Evolutionary conservation across 805 yeast species (phyloP).

Genomic region (Wickerhamiella musiphila): DNA sequence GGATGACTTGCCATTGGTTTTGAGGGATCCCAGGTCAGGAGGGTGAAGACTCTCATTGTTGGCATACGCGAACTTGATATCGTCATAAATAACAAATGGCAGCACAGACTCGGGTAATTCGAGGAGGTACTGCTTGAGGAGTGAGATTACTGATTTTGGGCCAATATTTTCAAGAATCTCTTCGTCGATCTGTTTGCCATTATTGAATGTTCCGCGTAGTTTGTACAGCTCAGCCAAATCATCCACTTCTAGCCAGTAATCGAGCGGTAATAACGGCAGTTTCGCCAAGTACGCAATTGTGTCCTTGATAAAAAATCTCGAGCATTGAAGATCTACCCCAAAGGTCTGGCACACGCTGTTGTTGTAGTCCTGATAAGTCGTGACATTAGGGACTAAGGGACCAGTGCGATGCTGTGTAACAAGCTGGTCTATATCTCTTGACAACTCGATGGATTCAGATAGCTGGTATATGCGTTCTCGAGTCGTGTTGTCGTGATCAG

Average conservation of each 20-base stretch:
- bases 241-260: too few species aligned
- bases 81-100: conserved; percentile 42
- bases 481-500: conserved; percentile 27
- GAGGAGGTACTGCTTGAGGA: conserved; percentile 45
- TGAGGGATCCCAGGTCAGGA: too few species aligned
- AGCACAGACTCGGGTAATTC: conserved; percentile 64
- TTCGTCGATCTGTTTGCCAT: conserved; percentile 18
- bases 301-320: conserved; percentile 43
- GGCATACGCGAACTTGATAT: conserved; percentile 37
- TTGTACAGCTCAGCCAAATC: conserved; percentile 36
- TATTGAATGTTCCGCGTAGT: conserved; percentile 29
- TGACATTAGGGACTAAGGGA: conserved; percentile 49
- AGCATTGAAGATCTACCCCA: conserved; percentile 57
- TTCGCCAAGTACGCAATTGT: conserved; percentile 33
- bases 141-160: conserved; percentile 39
- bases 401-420: conserved; percentile 54
- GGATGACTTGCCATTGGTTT: too few species aligned
- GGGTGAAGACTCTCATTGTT: conserved; percentile 2
- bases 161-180: conserved; percentile 22
- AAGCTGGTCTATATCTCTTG: conserved; percentile 40
- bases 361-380: conserved; percentile 56
- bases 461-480: conserved; percentile 28
- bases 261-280: too few species aligned
- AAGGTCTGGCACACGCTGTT: conserved; percentile 50
- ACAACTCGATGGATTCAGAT: conserved; percentile 44